Conservation (phyloP, 257 asterid genomes). For the Perilla frutescens region DNA sequence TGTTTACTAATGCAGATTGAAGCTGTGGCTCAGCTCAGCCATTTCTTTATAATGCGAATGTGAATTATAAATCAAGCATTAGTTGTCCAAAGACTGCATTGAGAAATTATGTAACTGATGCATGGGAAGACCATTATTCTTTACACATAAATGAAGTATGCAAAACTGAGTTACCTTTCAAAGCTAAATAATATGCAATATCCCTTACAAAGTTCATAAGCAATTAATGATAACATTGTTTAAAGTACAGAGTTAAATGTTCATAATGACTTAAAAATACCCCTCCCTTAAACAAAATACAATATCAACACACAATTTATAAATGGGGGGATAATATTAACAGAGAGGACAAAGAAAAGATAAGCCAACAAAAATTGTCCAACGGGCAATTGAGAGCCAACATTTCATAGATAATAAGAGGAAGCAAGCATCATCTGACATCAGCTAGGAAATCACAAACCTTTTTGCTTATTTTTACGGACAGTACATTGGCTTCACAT, state of each 20-base stretch:
- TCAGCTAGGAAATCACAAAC: conserved; percentile 46
- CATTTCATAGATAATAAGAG: conserved; percentile 26
- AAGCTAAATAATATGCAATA: conserved; percentile 11
- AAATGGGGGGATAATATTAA: background rate
- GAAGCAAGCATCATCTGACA: conserved; percentile 26
- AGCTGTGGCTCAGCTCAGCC: background rate
- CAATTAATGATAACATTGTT: background rate
- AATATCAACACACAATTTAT: conserved; percentile 14
- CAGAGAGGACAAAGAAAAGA: background rate
- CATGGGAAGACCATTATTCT: conserved; percentile 19
- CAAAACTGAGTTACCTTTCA: conserved; percentile 16
- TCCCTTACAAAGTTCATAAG: background rate
- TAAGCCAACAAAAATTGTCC: background rate
- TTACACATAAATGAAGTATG: conserved; percentile 26
- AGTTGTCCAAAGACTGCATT: conserved; percentile 2
- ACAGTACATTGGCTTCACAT: conserved; percentile 63
- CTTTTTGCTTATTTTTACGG: conserved; percentile 91
- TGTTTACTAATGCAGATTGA: conserved; percentile 22
- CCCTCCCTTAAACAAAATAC: conserved; percentile 5
- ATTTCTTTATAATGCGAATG: conserved; percentile 12
- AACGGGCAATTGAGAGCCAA: conserved; percentile 18
- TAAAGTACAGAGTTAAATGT: conserved; percentile 5
- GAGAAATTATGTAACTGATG: conserved; percentile 20
- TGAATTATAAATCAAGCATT: background rate
- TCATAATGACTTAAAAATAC: conserved; percentile 9